phyloP scores from a whole-genome alignment of 2,329 filamentous ascomycete genomes.

The Ophiostoma piceae region DNA sequence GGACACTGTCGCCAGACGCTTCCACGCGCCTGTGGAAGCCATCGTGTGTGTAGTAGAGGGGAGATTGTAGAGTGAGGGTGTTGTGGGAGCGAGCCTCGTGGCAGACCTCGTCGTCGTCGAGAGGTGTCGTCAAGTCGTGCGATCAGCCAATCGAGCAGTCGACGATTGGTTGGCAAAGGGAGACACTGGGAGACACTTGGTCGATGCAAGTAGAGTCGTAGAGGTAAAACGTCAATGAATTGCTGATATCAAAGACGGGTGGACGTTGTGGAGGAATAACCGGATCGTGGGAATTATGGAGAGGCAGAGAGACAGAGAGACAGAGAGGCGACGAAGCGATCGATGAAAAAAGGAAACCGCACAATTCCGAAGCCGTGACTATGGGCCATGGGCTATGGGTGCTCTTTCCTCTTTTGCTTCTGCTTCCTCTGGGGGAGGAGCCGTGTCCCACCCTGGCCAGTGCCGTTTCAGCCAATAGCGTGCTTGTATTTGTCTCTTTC shows the following conservation, averaged over 20 bases:
- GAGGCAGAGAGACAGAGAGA: slow-evolving; percentile 6
- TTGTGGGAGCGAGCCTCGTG: slow-evolving; percentile 15
- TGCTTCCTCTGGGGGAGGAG: slow-evolving; percentile 13
- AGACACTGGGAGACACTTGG: not conserved
- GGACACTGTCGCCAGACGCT: slow-evolving; percentile 26
- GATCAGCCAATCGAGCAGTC: slow-evolving; percentile 11
- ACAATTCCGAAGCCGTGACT: slow-evolving; percentile 26
- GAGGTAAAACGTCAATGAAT: not conserved
- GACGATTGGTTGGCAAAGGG: not conserved
- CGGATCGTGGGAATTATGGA: not conserved
- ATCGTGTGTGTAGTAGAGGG: slow-evolving; percentile 18
- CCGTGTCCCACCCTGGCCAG: not conserved
- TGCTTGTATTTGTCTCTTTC: not conserved
- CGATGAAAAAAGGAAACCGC: slow-evolving; percentile 25
- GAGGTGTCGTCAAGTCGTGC: not conserved
- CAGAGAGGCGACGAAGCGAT: not conserved
- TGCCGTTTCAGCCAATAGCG: slow-evolving; percentile 23
- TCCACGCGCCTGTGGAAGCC: slow-evolving; percentile 26
- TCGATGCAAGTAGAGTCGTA: not conserved
- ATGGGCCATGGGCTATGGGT: not conserved
- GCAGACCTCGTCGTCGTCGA: slow-evolving; percentile 1
- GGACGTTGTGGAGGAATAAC: not conserved
- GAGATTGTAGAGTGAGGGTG: not conserved
- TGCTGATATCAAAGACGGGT: not conserved
- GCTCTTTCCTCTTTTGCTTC: not conserved